These are phyloP conservation scores for Cladosporium sp. DNA, from an alignment of 2,329 filamentous ascomycete species.

Conservation along the genomic window DNA sequence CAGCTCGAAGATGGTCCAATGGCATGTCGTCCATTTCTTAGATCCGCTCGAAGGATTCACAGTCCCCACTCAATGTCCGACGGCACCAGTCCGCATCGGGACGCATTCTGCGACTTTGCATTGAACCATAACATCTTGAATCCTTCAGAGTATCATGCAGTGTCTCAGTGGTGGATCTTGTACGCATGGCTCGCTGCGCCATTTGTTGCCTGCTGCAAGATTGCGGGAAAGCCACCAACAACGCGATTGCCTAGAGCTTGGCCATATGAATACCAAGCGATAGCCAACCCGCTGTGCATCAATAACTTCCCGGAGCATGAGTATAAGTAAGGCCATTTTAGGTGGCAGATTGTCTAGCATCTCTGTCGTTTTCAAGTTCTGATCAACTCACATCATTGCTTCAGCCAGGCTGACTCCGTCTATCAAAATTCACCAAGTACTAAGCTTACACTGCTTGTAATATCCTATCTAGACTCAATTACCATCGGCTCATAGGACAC, in stretches of 20 bases:
- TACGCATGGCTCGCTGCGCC: background rate
- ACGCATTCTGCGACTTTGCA: slow-evolving; percentile 9
- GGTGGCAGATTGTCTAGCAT: background rate
- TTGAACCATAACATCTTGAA: background rate
- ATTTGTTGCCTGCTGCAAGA: background rate
- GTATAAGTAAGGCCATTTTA: background rate
- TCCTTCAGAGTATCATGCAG: background rate
- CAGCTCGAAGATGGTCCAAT: background rate
- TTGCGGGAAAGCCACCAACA: background rate
- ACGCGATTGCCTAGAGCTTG: background rate
- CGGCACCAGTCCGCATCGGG: background rate
- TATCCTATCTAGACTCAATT: background rate
- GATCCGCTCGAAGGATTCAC: background rate
- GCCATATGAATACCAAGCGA: background rate
- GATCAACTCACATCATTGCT: background rate
- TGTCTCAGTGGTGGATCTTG: background rate
- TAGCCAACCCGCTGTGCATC: background rate
- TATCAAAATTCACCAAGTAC: background rate
- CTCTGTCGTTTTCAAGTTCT: background rate
- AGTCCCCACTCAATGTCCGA: background rate
- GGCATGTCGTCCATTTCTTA: background rate
- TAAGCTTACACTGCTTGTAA: background rate
- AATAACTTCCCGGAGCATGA: background rate
- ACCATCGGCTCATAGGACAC: background rate
- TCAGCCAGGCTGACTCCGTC: background rate